A percentile compares a stretch with the other conserved stretches of the same genome.
phyloP scores from a whole-genome alignment of 352 stramenopile species.

The Phytophthora tubulina region DNA sequence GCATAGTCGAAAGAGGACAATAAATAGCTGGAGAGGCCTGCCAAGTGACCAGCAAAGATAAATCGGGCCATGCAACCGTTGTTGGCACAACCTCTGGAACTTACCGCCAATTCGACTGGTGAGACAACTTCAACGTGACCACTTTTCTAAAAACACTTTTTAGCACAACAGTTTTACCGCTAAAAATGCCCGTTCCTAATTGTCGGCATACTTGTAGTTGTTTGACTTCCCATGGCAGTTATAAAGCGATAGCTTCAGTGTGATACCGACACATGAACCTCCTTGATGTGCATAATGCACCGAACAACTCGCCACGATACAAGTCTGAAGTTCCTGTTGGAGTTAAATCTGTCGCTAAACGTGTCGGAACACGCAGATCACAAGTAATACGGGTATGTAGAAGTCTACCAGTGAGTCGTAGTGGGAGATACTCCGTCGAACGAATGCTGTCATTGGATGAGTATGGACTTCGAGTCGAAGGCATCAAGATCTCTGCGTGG shows the following conservation, averaged over 20 bases:
- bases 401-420: constrained; percentile 23
- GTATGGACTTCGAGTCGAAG: no score
- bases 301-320: no score
- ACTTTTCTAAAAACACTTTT: background rate
- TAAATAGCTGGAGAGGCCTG: constrained; percentile 7
- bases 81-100: no score
- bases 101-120: constrained; percentile 6
- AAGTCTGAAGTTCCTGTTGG: no score
- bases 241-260: no score
- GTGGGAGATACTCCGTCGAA: constrained; percentile 48
- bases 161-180: no score
- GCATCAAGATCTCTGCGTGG: no score
- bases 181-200: no score
- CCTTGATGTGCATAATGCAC: no score
- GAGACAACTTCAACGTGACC: constrained; percentile 26
- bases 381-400: background rate
- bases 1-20: constrained; percentile 5
- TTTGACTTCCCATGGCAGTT: no score
- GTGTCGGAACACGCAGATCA: background rate
- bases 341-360: background rate
- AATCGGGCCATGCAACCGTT: constrained; percentile 3
- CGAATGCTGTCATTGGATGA: constrained; percentile 20
- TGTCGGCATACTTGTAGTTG: no score
- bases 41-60: constrained; percentile 3
- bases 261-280: no score